These are phyloP conservation scores for Hansenula anomala DNA, from an alignment of 1,139 yeast species.

Conservation along the genomic window DNA sequence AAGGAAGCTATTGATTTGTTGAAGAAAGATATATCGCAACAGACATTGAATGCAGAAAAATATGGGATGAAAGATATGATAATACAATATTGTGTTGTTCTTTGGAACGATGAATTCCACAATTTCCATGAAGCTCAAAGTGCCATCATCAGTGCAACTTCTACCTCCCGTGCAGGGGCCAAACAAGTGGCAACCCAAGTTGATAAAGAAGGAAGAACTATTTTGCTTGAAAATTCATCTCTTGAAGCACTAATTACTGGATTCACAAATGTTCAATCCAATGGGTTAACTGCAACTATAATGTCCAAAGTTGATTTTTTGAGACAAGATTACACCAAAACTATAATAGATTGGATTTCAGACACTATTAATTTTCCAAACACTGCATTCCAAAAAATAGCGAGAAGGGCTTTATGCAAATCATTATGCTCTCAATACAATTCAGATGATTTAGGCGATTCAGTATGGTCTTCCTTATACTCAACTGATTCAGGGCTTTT, in stretches of 20 bases:
- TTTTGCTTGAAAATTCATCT: conserved; percentile 20
- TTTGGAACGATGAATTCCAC: conserved; percentile 77
- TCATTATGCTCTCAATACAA: conserved; percentile 15
- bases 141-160: conserved; percentile 33
- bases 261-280: conserved; percentile 34
- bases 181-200: conserved; percentile 23
- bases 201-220: conserved; percentile 33
- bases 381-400: conserved; percentile 26
- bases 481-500: conserved; percentile 21
- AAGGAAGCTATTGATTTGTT: conserved; percentile 1
- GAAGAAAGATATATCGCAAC: conserved; percentile 4
- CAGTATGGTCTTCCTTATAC: neutral
- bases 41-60: conserved; percentile 6
- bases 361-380: conserved; percentile 35
- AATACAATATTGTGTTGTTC: conserved; percentile 39
- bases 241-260: conserved; percentile 24
- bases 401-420: conserved; percentile 28
- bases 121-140: conserved; percentile 36
- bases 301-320: conserved; percentile 41
- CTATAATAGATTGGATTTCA: conserved; percentile 46
- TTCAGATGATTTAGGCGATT: neutral
- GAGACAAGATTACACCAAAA: conserved; percentile 41
- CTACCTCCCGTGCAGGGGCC: conserved; percentile 7
- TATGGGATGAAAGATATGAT: conserved; percentile 15
- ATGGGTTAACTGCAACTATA: conserved; percentile 55